phyloP scores from a whole-genome alignment of 2,329 filamentous ascomycete species.

The Aspergillus fischeri region DNA sequence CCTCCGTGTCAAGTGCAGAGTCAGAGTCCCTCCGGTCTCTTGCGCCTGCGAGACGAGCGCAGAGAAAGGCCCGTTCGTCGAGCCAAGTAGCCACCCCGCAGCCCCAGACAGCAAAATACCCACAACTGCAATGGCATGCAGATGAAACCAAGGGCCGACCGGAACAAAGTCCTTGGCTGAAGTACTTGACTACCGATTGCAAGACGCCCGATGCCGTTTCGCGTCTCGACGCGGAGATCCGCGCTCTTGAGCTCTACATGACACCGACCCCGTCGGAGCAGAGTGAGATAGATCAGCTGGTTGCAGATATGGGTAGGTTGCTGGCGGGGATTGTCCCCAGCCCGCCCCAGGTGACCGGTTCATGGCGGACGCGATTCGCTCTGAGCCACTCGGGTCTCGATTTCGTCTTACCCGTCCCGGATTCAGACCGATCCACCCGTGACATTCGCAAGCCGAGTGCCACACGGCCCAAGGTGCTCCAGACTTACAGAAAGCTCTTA shows the following conservation, averaged over 20 bases:
- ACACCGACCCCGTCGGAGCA: slow-evolving; percentile 42
- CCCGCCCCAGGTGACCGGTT: slow-evolving; percentile 49
- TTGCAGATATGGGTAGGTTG: slow-evolving; percentile 24
- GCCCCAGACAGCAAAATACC: not conserved
- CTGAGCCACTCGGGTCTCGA: slow-evolving; percentile 54
- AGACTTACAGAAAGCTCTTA: slow-evolving; percentile 21
- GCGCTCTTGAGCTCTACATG: slow-evolving; percentile 43
- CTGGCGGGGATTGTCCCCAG: slow-evolving; percentile 25
- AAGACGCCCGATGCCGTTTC: slow-evolving; percentile 18
- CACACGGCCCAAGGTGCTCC: slow-evolving; percentile 28
- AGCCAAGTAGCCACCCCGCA: not conserved
- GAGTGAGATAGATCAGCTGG: slow-evolving; percentile 22
- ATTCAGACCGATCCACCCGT: slow-evolving; percentile 18
- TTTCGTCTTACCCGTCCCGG: slow-evolving; percentile 36
- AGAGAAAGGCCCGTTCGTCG: not conserved
- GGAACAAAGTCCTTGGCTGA: slow-evolving; percentile 33
- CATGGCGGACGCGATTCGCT: slow-evolving; percentile 50
- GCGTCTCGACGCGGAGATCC: slow-evolving; percentile 44
- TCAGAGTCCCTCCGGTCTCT: not conserved
- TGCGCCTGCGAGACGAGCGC: not conserved
- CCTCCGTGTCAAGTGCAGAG: not conserved
- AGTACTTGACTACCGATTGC: slow-evolving; percentile 12
- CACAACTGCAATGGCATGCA: slow-evolving; percentile 7
- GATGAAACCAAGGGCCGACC: slow-evolving; percentile 7
- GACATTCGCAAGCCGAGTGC: slow-evolving; percentile 30